Base-by-base conservation (phyloP, 2,329 filamentous ascomycete genomes). In the Fusarium veterinarium region DNA sequence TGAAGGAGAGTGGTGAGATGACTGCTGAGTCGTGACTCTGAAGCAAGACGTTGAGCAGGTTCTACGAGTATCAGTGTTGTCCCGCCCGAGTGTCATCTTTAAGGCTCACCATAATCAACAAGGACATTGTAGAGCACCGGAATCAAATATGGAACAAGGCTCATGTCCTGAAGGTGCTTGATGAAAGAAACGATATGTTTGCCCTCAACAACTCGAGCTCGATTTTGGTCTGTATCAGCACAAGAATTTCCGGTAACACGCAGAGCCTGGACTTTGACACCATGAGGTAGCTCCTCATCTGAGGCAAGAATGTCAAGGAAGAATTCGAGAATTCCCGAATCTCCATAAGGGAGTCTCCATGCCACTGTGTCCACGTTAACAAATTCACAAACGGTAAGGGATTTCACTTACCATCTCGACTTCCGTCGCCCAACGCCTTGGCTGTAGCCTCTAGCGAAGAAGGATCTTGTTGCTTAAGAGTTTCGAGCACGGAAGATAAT, bases 71-170 rank as follows among this genome's bases (percentile, higher is more conserved):
- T 78, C 12, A 76, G 68, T 30, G 13, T 30, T 16, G 6, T 2
- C 20, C 9, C 2, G 19, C 4, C 10, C 25, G 6, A 30, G 12
- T 8, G 6, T n/a, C 8, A n/a, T 41, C 20, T 30, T 6, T 4
- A 23, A 12, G 19, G 38, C 48, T 80, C 77, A 91, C 89, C 88
- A 76, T 90, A 91, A 76, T 92, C 90, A 19, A 91, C 85, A 60
- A 89, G 86, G 52, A 91, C 84, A 75, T 92, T 92, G 79, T 87
- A 90, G 8, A 91, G 80, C 12, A 91, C 90, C 0, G 89, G 88
- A 44, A 91, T 85, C 40, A 84, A 84, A 76, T 89, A 88, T 0
- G 83, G 79, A 12, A 90, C 79, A 23, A 91, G 72, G 0, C 80
- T 78, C 53, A 88, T 84, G 41, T 88, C 79, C 19, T 80, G 72